A percentile compares a stretch with the other conserved stretches of the same genome.
Conservation (phyloP, 495 filamentous ascomycete species). For the Penicillium simplicissimum region DNA sequence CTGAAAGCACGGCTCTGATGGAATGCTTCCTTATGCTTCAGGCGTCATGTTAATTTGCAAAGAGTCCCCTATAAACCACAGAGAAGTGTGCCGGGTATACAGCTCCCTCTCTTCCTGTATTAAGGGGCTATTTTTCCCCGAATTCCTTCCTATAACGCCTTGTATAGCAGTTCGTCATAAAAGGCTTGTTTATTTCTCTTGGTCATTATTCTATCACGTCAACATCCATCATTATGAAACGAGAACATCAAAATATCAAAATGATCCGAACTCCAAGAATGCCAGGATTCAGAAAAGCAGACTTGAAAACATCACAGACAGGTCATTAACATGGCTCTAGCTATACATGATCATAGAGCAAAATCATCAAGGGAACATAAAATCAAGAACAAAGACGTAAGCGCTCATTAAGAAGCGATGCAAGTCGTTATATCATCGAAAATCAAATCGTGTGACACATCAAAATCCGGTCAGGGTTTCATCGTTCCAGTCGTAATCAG, state of each 20-base stretch:
- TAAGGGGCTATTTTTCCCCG: no score
- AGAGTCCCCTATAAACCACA: no score
- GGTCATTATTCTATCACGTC: conserved; percentile 9
- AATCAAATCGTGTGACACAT: background rate
- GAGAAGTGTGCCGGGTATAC: no score
- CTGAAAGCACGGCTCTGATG: background rate
- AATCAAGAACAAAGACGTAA: background rate
- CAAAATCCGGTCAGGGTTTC: conserved; percentile 29
- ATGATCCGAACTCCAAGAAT: conserved; percentile 12
- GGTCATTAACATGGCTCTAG: background rate
- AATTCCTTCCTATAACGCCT: no score
- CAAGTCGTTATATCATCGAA: conserved; percentile 16
- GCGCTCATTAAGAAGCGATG: conserved; percentile 17
- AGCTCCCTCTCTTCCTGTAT: no score
- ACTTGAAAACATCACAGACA: background rate
- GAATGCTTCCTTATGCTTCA: no score
- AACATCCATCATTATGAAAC: conserved; percentile 4
- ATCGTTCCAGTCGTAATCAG: conserved; percentile 42
- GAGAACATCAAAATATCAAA: background rate
- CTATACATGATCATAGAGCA: background rate
- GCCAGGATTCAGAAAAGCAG: background rate
- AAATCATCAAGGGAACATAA: background rate
- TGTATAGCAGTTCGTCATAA: background rate
- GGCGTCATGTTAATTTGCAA: no score
- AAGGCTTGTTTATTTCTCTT: background rate